Percentiles rank a stretch among this genome's conserved stretches.
Conservation (phyloP, 805 yeast genomes). For the Barnettozyma siamensis region DNA sequence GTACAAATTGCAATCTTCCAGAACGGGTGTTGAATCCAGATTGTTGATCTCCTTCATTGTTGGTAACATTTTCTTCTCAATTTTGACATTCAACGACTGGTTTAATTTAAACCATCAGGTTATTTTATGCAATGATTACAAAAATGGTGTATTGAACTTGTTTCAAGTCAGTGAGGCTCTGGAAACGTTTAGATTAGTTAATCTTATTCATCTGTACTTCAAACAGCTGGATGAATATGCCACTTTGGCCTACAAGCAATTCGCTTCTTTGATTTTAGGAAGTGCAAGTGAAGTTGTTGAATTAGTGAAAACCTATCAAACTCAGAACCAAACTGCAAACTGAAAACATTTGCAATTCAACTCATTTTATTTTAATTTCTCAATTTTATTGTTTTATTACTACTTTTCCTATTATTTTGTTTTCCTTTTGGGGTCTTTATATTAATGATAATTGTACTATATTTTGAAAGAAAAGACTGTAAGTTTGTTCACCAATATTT, state of each 20-base stretch:
- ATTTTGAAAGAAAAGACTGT: too few species aligned
- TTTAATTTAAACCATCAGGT: conserved; percentile 20
- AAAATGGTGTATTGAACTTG: conserved; percentile 21
- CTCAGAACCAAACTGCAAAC: background rate
- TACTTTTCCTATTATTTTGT: too few species aligned
- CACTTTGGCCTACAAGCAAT: conserved; percentile 16
- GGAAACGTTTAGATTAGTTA: conserved; percentile 16
- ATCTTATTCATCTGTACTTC: conserved; percentile 4
- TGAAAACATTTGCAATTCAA: background rate
- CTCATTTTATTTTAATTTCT: too few species aligned
- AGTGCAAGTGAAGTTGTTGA: conserved; percentile 6
- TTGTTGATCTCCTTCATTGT: conserved; percentile 17
- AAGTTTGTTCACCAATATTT: too few species aligned
- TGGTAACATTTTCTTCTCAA: conserved; percentile 16
- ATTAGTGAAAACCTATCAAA: conserved; percentile 1
- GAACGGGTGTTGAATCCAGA: conserved; percentile 21
- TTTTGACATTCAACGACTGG: conserved; percentile 21
- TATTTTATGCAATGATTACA: conserved; percentile 25
- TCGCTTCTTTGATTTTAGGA: conserved; percentile 9
- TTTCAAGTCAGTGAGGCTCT: conserved; percentile 21
- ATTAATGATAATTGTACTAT: too few species aligned
- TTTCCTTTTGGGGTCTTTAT: too few species aligned
- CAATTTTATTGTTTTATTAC: too few species aligned
- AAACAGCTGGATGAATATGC: conserved; percentile 6
- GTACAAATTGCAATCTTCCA: conserved; percentile 3